Evolutionary conservation across 129 eudicot species (phyloP), one percentile per base, ranked within the genome.

Genomic region (Saussurea involucrata): DNA sequence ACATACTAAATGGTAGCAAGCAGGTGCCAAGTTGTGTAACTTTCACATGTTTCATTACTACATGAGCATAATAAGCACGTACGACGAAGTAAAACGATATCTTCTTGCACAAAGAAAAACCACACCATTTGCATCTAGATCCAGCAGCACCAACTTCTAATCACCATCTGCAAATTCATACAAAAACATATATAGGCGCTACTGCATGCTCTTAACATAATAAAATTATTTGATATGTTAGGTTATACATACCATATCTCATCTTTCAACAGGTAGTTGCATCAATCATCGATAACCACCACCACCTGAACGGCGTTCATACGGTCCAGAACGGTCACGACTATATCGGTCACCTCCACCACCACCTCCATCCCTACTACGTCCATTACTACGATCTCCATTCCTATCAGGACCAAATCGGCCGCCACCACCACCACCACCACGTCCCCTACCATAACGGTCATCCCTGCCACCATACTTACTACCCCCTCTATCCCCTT

Each of bases 261-360:
- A 76, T 68, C 60, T 32, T 32, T 40, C 63, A 81, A 65, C 37
- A 1, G 63, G 44, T 29, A n/a, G 44, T 20, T 82, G 72, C 57
- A 86, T 28, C 77, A 55, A 81, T 68, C 80, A 86, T 18, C 90
- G 86, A 58, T 68, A 86, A 36, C 89, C 88, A 31, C 90, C 90
- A 53, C 90, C 90, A 40, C 85, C 53, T 9, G 90, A 80, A 24
- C 95, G 87, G 76, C 99, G 97, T 27, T 95, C 99, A 75, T 95
- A 95, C 1, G 99, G 99, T 64, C 97, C 99, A 76, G 96, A 85
- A 60, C 97, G 97, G 74, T 95, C 98, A 80, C 98, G 96, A 61
- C 78, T 66, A 69, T 92, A 90, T 13, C 94, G 85, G 34, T 95
- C 99, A 69, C 92, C 86, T 31, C 94, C 90, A 24, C 92, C 85